Conservation (phyloP, 805 yeast genomes). For the Monosporozyma yasuniensis region DNA sequence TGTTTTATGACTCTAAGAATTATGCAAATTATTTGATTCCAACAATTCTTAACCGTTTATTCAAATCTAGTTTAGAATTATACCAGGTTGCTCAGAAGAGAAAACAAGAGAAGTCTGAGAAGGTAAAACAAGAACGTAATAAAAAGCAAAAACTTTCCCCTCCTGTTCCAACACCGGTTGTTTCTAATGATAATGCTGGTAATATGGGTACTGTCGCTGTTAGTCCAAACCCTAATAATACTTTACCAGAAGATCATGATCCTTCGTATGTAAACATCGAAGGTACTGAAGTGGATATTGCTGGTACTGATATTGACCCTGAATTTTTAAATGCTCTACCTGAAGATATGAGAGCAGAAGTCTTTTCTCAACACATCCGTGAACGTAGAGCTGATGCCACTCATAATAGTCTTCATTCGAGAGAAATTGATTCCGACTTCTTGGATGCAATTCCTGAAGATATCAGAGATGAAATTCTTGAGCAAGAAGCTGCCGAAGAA, state of each 20-base stretch:
- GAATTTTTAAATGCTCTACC: slow-evolving; percentile 85
- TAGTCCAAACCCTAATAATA: slow-evolving; percentile 11
- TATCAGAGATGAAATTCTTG: slow-evolving; percentile 52
- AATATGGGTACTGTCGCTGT: too few species aligned
- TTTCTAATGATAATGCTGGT: not conserved
- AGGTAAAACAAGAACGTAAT: slow-evolving; percentile 16
- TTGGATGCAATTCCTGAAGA: slow-evolving; percentile 68
- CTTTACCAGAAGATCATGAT: slow-evolving; percentile 20
- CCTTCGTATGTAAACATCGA: slow-evolving; percentile 69
- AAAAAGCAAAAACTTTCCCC: slow-evolving; percentile 16
- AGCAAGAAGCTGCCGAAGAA: slow-evolving; percentile 36
- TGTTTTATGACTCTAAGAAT: slow-evolving; percentile 40
- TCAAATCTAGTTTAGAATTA: slow-evolving; percentile 39
- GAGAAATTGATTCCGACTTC: slow-evolving; percentile 74
- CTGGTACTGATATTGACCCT: slow-evolving; percentile 88
- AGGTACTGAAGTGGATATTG: slow-evolving; percentile 70
- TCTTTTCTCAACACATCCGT: slow-evolving; percentile 71
- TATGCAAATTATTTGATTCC: slow-evolving; percentile 33
- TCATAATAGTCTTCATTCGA: slow-evolving; percentile 35
- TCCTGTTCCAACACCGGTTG: slow-evolving; percentile 2
- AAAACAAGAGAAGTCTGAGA: slow-evolving; percentile 22
- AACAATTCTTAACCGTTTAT: slow-evolving; percentile 39
- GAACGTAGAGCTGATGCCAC: slow-evolving; percentile 59
- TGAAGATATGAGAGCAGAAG: slow-evolving; percentile 88
- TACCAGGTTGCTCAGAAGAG: slow-evolving; percentile 22